These are phyloP conservation scores for Eucalyptus victrix DNA, from an alignment of 345 rosid species.

Conservation along the genomic window DNA sequence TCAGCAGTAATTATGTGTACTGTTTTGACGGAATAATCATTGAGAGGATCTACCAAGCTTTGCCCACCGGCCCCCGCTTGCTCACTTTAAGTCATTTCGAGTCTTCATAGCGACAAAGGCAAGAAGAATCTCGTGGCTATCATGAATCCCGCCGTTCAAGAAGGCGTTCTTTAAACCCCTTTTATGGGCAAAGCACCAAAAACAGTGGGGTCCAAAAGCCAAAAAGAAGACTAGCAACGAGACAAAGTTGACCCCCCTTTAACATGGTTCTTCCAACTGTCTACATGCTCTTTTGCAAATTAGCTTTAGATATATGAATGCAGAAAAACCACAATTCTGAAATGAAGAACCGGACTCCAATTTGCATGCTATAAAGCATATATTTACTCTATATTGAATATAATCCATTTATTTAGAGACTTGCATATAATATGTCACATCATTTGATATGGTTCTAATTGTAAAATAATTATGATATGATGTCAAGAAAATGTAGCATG, in stretches of 20 bases:
- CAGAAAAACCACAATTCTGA: not conserved
- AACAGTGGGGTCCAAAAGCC: constrained; percentile 11
- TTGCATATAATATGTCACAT: not conserved
- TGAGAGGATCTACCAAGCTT: not conserved
- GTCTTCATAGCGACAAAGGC: constrained; percentile 11
- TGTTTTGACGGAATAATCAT: not conserved
- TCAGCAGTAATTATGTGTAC: not conserved
- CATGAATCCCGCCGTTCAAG: constrained; percentile 26
- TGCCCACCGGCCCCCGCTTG: not conserved
- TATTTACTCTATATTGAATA: not conserved
- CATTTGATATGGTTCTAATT: not conserved
- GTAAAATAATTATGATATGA: not conserved
- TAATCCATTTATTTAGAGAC: not conserved
- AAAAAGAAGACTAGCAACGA: not conserved
- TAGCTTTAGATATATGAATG: not conserved
- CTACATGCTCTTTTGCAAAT: not conserved
- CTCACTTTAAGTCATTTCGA: not conserved
- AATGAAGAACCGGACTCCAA: not conserved
- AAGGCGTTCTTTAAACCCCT: not conserved
- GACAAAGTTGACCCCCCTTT: constrained; percentile 5
- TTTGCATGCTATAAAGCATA: not conserved
- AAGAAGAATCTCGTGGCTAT: constrained; percentile 4
- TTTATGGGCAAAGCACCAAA: not conserved
- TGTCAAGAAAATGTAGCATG: not conserved
- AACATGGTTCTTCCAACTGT: not conserved